phyloP scores from a whole-genome alignment of 2,329 filamentous ascomycete genomes.

The Monosporascus sp. region DNA sequence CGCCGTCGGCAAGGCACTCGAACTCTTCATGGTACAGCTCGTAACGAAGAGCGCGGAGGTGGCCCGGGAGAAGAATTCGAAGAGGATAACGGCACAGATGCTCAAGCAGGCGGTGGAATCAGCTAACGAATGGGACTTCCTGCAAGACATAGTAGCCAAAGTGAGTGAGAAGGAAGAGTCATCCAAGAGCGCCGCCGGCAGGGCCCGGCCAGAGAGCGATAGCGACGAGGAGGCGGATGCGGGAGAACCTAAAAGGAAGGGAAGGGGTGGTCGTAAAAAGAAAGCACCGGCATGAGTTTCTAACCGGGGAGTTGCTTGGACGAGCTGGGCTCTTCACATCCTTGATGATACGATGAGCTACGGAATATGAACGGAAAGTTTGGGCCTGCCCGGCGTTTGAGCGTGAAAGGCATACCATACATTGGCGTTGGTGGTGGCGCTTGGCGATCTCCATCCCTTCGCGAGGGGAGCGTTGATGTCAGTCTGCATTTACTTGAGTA shows the following conservation, averaged over 20 bases:
- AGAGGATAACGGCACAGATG: constrained; percentile 84
- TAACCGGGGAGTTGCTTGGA: background rate
- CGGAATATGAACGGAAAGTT: background rate
- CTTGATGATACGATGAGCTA: constrained; percentile 3
- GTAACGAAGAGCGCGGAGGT: constrained; percentile 84
- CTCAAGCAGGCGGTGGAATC: constrained; percentile 84
- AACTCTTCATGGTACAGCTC: constrained; percentile 95
- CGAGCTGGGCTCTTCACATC: background rate
- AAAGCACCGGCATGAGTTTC: constrained; percentile 32
- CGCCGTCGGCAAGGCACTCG: constrained; percentile 89
- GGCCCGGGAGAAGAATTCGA: constrained; percentile 75
- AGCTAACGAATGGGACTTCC: constrained; percentile 90
- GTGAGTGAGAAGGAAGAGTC: constrained; percentile 53
- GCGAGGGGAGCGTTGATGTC: background rate
- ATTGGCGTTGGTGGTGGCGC: background rate
- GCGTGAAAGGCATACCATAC: background rate
- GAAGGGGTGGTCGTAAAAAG: constrained; percentile 43
- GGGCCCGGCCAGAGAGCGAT: constrained; percentile 44
- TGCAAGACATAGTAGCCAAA: constrained; percentile 84
- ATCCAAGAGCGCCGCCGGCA: constrained; percentile 27
- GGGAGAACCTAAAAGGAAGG: constrained; percentile 43
- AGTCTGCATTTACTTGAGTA: background rate
- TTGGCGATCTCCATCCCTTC: background rate
- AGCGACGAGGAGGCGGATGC: constrained; percentile 44
- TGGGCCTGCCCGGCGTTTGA: background rate